Percentiles rank a stretch among this genome's conserved stretches.
Conservation (phyloP, 805 yeast species). For the Wickerhamiella azymoides region DNA sequence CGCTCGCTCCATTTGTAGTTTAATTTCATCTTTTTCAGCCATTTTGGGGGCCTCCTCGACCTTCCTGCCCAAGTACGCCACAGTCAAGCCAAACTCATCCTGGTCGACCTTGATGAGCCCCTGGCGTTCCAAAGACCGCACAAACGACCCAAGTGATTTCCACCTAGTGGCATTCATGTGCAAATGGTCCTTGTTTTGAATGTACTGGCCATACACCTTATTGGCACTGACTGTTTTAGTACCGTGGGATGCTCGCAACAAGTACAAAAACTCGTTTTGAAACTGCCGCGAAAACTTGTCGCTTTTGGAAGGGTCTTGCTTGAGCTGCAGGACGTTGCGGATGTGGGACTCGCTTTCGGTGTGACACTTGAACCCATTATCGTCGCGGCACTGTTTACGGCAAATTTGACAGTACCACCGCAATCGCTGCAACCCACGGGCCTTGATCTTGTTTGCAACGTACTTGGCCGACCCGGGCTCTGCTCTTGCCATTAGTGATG, state of each 20-base stretch:
- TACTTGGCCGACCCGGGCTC: constrained; percentile 56
- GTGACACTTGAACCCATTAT: constrained; percentile 88
- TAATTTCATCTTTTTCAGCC: not conserved
- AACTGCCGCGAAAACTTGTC: constrained; percentile 49
- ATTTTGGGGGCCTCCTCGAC: constrained; percentile 20
- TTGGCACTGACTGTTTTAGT: constrained; percentile 69
- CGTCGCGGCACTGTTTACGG: constrained; percentile 87
- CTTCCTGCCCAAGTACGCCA: constrained; percentile 37
- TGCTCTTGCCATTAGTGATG: constrained; percentile 37
- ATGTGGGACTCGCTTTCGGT: constrained; percentile 68
- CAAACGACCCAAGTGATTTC: constrained; percentile 54
- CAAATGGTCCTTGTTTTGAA: constrained; percentile 65
- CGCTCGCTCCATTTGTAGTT: not conserved
- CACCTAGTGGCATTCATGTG: constrained; percentile 87
- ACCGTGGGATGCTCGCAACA: constrained; percentile 60
- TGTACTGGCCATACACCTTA: constrained; percentile 79
- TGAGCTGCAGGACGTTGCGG: constrained; percentile 37
- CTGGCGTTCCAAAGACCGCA: constrained; percentile 41
- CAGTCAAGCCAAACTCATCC: constrained; percentile 29
- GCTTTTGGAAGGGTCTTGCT: constrained; percentile 33
- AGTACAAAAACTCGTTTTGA: constrained; percentile 45
- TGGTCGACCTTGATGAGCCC: constrained; percentile 42
- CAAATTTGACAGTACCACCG: constrained; percentile 84
- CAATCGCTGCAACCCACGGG: constrained; percentile 73
- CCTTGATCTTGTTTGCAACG: constrained; percentile 62